Evolutionary conservation across 257 asterid genomes (phyloP).

Genomic region (Parsonsia alboflavescens): DNA sequence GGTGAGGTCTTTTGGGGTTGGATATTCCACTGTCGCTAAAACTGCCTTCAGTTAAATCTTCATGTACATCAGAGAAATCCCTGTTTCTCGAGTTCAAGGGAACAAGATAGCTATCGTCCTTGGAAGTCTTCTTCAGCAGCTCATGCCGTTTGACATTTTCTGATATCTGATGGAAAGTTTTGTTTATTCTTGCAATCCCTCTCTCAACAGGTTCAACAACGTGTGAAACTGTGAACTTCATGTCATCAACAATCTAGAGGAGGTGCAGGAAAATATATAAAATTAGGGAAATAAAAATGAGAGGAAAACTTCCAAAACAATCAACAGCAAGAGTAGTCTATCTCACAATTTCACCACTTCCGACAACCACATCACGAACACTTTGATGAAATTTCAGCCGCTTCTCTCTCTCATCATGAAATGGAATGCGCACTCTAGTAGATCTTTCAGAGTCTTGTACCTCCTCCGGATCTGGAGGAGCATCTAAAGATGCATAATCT

Average conservation of each 20-base stretch:
- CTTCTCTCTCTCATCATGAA: slow-evolving; percentile 57
- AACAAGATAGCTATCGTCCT: slow-evolving; percentile 77
- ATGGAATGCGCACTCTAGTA: slow-evolving; percentile 50
- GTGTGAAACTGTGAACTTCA: slow-evolving; percentile 94
- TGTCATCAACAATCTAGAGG: slow-evolving; percentile 81
- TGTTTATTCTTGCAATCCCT: slow-evolving; percentile 80
- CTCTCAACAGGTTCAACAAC: slow-evolving; percentile 93
- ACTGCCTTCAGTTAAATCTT: slow-evolving; percentile 61
- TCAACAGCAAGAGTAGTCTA: background rate
- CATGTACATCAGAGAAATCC: slow-evolving; percentile 72
- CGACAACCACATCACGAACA: slow-evolving; percentile 87
- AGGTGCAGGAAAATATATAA: slow-evolving; percentile 5
- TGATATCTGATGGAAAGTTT: slow-evolving; percentile 79
- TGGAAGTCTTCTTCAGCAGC: slow-evolving; percentile 54
- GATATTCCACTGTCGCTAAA: slow-evolving; percentile 70
- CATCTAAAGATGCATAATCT: slow-evolving; percentile 85
- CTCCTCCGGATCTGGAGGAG: slow-evolving; percentile 94
- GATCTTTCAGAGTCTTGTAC: slow-evolving; percentile 75
- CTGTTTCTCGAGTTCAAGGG: slow-evolving; percentile 59
- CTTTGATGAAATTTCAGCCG: slow-evolving; percentile 82
- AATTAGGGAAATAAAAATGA: background rate
- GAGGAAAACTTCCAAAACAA: background rate
- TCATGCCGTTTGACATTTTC: slow-evolving; percentile 78
- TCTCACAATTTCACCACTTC: slow-evolving; percentile 95
- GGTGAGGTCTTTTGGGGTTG: slow-evolving; percentile 38